These are phyloP conservation scores for Colletotrichum nymphaeae DNA, from an alignment of 2,329 filamentous ascomycete genomes.

Conservation along the genomic window DNA sequence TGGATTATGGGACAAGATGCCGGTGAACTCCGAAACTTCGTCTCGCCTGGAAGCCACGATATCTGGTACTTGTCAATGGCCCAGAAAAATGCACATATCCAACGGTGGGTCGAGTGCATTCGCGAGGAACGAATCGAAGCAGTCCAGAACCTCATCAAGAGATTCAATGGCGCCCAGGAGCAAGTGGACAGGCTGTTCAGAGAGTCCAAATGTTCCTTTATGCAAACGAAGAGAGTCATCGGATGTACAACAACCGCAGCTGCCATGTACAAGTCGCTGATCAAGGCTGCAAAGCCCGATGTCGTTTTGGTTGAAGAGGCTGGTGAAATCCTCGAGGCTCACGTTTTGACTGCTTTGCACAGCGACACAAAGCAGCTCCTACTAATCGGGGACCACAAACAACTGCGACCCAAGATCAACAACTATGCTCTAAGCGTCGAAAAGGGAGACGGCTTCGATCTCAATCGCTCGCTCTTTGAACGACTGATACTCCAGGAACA, in stretches of 20 bases:
- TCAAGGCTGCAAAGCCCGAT: conserved; percentile 66
- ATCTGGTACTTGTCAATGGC: conserved; percentile 64
- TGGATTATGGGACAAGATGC: conserved; percentile 63
- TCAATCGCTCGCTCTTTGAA: conserved; percentile 78
- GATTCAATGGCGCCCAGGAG: conserved; percentile 55
- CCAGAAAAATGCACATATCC: conserved; percentile 31
- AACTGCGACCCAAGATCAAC: conserved; percentile 75
- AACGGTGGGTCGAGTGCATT: conserved; percentile 57
- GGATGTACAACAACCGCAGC: conserved; percentile 79
- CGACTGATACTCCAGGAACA: conserved; percentile 68
- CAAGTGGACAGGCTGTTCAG: conserved; percentile 56
- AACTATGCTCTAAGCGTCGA: conserved; percentile 72
- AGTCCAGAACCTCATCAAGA: conserved; percentile 50
- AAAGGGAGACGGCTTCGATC: conserved; percentile 72
- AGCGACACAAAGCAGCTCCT: conserved; percentile 70
- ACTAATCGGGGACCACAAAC: conserved; percentile 79
- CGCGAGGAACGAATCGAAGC: conserved; percentile 60
- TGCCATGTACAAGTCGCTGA: conserved; percentile 67
- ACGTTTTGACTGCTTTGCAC: conserved; percentile 71
- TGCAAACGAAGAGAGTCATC: conserved; percentile 70
- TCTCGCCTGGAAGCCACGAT: conserved; percentile 40
- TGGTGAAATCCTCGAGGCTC: conserved; percentile 77
- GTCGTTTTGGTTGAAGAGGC: conserved; percentile 78
- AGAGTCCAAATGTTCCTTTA: conserved; percentile 53
- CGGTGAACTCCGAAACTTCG: conserved; percentile 51